Conservation (phyloP, 306 rosid genomes). For the Lathyrus tuberosus region DNA sequence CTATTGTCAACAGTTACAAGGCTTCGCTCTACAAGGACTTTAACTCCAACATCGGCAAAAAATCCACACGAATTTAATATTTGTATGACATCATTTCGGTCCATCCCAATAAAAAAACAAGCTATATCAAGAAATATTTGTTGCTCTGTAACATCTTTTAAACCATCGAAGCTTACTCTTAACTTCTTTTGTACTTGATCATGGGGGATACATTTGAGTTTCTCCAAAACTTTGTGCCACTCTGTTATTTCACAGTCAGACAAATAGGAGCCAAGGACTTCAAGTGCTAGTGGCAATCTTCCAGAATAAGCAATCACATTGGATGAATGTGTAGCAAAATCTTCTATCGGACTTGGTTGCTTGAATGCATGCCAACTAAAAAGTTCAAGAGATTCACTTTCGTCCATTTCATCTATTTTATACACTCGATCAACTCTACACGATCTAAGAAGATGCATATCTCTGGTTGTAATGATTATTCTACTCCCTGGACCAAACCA, state of each 20-base stretch:
- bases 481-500: slow-evolving; percentile 19
- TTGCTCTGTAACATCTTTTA: not conserved
- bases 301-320: slow-evolving; percentile 6
- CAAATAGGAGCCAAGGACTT: slow-evolving; percentile 33
- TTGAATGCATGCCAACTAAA: slow-evolving; percentile 24
- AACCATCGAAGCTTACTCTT: slow-evolving; percentile 10
- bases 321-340: not conserved
- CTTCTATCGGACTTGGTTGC: not conserved
- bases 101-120: slow-evolving; percentile 30
- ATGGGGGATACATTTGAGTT: slow-evolving; percentile 17
- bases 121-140: slow-evolving; percentile 20
- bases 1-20: slow-evolving; percentile 9
- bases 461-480: slow-evolving; percentile 17
- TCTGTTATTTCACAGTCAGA: not conserved
- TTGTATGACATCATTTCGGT: not conserved
- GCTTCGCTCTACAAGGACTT: slow-evolving; percentile 1
- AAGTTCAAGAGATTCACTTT: slow-evolving; percentile 25
- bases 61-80: slow-evolving; percentile 20
- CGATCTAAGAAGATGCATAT: slow-evolving; percentile 8
- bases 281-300: slow-evolving; percentile 27
- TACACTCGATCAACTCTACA: not conserved
- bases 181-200: slow-evolving; percentile 12
- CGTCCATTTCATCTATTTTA: not conserved
- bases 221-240: slow-evolving; percentile 25
- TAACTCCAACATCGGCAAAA: slow-evolving; percentile 15